Evolutionary conservation across 768 basidiomycete species (phyloP), one percentile per base, ranked within the genome.

Genomic region (Dendrothele bispora): DNA sequence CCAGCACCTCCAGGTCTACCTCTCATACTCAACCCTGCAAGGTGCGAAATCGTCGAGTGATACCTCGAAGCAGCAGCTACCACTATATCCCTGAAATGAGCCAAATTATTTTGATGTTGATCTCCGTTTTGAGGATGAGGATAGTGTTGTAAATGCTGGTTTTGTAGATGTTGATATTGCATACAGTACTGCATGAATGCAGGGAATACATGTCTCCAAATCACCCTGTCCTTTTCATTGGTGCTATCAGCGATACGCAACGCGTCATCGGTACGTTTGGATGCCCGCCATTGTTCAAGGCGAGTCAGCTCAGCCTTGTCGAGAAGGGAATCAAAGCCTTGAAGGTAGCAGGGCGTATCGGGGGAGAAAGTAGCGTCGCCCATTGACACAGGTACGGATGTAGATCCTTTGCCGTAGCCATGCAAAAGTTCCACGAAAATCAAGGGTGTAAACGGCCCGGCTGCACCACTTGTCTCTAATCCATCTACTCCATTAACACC

Each of bases 131-230:
- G n/a, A n/a, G n/a, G n/a, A n/a, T n/a, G n/a, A n/a, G n/a, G n/a
- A n/a, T n/a, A n/a, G n/a, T n/a, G n/a, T n/a, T n/a, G n/a, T n/a
- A n/a, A n/a, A n/a, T n/a, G n/a, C n/a, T n/a, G n/a, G n/a, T n/a
- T n/a, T n/a, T n/a, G n/a, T n/a, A n/a, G n/a, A n/a, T n/a, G n/a
- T n/a, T n/a, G n/a, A n/a, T n/a, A n/a, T 17, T 83, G 73, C 61
- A 78, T 70, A 46, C 79, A 82, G 2, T 69, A 61, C 41, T 79
- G 80, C 48, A 90, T 71, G 56, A 91, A 76, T 10, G 71, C 61
- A 3, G 91, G 85, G 54, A 82, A 88, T 39, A 88, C 64, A 57
- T 83, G 83, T 46, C 81, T 74, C 91, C 91, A 93, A 17, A 93
- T 67, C 38, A 74, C 79, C 41, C 78, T 77, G 59, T 93, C 91